phyloP scores from a whole-genome alignment of 768 basidiomycete genomes.

The Termitomyces sp. region DNA sequence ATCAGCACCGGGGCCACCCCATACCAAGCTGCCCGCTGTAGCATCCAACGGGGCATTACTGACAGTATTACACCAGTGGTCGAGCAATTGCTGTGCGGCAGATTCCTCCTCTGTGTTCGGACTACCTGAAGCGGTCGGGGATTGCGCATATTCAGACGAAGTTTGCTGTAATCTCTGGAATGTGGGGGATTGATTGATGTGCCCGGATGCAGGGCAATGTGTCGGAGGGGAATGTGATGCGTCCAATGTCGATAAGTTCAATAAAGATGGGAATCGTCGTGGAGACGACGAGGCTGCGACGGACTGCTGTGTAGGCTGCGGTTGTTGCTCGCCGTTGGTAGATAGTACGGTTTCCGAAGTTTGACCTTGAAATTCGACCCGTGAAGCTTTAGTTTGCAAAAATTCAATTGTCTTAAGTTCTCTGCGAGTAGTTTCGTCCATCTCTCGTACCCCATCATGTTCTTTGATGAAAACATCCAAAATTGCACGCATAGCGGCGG shows the following conservation, averaged over 20 bases:
- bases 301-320: slow-evolving; percentile 46
- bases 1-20: slow-evolving; percentile 57
- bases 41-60: slow-evolving; percentile 58
- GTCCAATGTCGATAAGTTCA: slow-evolving; percentile 20
- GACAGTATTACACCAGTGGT: slow-evolving; percentile 83
- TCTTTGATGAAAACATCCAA: slow-evolving; percentile 74
- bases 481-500: slow-evolving; percentile 70
- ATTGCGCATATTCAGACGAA: slow-evolving; percentile 41
- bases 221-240: slow-evolving; percentile 22
- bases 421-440: slow-evolving; percentile 78
- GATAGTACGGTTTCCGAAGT: slow-evolving; percentile 22
- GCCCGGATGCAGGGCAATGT: slow-evolving; percentile 19
- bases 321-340: slow-evolving; percentile 32
- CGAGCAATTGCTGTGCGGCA: slow-evolving; percentile 70
- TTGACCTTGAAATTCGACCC: slow-evolving; percentile 35
- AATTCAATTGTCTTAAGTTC: slow-evolving; percentile 86
- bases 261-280: slow-evolving; percentile 26
- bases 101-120: slow-evolving; percentile 72
- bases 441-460: slow-evolving; percentile 56
- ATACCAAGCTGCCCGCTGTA: slow-evolving; percentile 45
- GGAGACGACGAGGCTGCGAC: slow-evolving; percentile 26
- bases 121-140: slow-evolving; percentile 64
- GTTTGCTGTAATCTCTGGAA: slow-evolving; percentile 59
- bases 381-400: slow-evolving; percentile 62
- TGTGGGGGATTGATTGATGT: slow-evolving; percentile 42